Percentiles rank a stretch among this genome's conserved stretches.
Evolutionary conservation across 23 red algal genomes (phyloP).

Genomic region (Chondrus crispus): DNA sequence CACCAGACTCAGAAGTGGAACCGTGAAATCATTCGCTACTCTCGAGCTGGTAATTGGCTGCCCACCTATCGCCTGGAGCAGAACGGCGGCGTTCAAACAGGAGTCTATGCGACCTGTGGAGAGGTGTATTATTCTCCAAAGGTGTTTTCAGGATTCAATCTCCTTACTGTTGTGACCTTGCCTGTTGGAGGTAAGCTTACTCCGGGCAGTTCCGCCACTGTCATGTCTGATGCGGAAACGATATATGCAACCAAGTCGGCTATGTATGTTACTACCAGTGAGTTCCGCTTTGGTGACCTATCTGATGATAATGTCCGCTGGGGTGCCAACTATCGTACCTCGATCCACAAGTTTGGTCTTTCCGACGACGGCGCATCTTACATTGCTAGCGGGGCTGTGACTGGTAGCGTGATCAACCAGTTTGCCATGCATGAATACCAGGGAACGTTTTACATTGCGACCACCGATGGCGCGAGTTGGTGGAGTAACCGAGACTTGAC

Average conservation of each 20-base stretch:
- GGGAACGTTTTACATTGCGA: conserved; percentile 65
- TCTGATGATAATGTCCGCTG: neutral
- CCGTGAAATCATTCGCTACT: conserved; percentile 52
- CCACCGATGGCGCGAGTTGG: conserved; percentile 50
- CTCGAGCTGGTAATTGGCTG: conserved; percentile 41
- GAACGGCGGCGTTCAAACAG: conserved; percentile 26
- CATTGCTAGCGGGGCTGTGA: conserved; percentile 39
- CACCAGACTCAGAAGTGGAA: conserved; percentile 45
- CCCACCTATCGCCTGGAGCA: conserved; percentile 40
- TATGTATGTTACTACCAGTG: conserved; percentile 45
- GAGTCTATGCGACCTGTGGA: conserved; percentile 38
- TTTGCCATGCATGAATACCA: conserved; percentile 63
- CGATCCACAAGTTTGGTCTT: conserved; percentile 53
- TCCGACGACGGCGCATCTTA: conserved; percentile 44
- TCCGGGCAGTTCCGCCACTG: conserved; percentile 37
- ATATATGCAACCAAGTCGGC: conserved; percentile 43
- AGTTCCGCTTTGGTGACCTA: conserved; percentile 41
- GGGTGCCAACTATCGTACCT: conserved; percentile 46
- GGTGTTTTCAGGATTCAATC: conserved; percentile 45
- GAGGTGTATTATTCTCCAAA: conserved; percentile 41
- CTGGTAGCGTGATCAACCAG: conserved; percentile 58
- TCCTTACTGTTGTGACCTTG: conserved; percentile 57
- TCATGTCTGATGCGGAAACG: conserved; percentile 54
- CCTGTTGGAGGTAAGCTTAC: conserved; percentile 35
- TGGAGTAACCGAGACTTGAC: conserved; percentile 62